These are phyloP conservation scores for Salvia sclarea DNA, from an alignment of 305 asterid species.

Conservation along the genomic window DNA sequence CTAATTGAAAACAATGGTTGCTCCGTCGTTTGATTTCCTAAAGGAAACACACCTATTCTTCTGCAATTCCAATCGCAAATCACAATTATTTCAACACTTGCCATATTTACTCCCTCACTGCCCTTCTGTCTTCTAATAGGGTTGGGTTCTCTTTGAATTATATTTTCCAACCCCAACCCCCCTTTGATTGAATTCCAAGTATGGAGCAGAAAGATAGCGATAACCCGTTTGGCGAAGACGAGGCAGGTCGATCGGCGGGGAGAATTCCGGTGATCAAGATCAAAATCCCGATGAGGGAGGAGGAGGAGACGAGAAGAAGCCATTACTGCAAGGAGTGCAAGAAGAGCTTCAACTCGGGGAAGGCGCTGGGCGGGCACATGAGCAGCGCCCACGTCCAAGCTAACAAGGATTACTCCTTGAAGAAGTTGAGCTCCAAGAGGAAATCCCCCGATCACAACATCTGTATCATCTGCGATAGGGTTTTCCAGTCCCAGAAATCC, in stretches of 20 bases:
- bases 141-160: no score
- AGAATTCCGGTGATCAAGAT: constrained; percentile 18
- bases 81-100: constrained; percentile 10
- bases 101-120: constrained; percentile 24
- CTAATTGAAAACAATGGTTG: neutral
- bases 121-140: constrained; percentile 36
- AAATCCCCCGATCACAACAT: neutral
- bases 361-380: constrained; percentile 84
- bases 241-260: neutral
- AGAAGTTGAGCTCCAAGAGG: constrained; percentile 38
- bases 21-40: constrained; percentile 16
- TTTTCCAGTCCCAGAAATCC: constrained; percentile 46
- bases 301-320: neutral
- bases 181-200: no score
- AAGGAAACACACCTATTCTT: neutral
- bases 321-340: constrained; percentile 52
- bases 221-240: neutral
- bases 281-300: constrained; percentile 12
- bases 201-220: neutral
- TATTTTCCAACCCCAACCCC: no score
- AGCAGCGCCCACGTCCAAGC: constrained; percentile 84
- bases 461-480: constrained; percentile 31
- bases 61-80: neutral
- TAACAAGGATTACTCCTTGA: constrained; percentile 37
- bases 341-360: constrained; percentile 57